Base-by-base conservation (phyloP, 73 alveolate genomes). In the Uronychia binucleata region DNA sequence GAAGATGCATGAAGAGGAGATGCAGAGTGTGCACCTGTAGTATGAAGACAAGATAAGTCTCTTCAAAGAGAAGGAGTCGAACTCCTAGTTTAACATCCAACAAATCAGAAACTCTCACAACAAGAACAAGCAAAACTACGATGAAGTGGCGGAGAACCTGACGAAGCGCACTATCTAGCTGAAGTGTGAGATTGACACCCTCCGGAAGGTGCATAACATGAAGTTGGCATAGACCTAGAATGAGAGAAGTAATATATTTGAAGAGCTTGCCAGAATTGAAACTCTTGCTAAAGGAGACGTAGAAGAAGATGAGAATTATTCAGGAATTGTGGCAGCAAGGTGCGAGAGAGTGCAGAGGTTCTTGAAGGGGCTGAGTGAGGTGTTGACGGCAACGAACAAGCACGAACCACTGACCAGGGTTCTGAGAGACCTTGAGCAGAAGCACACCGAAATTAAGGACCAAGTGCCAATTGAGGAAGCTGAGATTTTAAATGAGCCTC, bases 241-340 rank as follows among this genome's bases (percentile, higher is more conserved):
- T 11, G 84, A 78, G 33, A 78, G 33, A 31, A 75, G 28, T 19
- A 78, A 26, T 34, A 76, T 76, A 8, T 28, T 28, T 19, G 28
- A 78, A 31, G 35, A 78, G 33, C 26, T 78, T 31, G 75, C 13
- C 11, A 31, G 33, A 13, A 67, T 78, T 78, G 75, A 31, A 1
- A 35, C 8, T 11, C 28, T 58, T 0, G 84, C 84, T 0, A 5
- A 29, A 30, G 76, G 28, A 31, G 35, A 30, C 33, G 75, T 30
- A 1, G 59, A 78, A 13, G 84, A 78, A 78, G 84, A 78, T 11
- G 35, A 31, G 26, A 26, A 75, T 8, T 78, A 78, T 33, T 31
- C 30, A 26, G 33, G 34, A 8, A 28, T 34, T 0, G 33, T 78
- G 1, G 75, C 30, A 31, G 11, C 35, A 28, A 78, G 35, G 33